Evolutionary conservation across 495 filamentous ascomycete species (phyloP).

Genomic region (Penicillium paradoxum): DNA sequence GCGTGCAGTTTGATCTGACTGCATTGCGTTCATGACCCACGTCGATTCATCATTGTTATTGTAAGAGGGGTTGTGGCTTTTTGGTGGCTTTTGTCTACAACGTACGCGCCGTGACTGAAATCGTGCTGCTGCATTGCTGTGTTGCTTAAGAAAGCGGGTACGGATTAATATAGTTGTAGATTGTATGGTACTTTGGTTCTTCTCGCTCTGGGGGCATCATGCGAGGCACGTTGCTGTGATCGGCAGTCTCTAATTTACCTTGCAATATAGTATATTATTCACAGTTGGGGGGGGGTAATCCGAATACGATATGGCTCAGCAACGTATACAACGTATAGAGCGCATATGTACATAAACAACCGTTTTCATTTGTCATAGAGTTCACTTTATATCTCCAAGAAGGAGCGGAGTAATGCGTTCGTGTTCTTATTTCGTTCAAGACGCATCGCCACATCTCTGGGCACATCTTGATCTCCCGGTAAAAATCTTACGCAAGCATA

Average conservation of each 20-base stretch:
- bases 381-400: no score
- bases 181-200: not conserved
- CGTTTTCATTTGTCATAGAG: not conserved
- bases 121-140: not conserved
- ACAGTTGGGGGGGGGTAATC: not conserved
- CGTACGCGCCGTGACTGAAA: not conserved
- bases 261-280: not conserved
- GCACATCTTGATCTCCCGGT: not conserved
- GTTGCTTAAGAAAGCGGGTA: not conserved
- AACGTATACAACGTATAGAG: no score
- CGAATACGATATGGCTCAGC: not conserved
- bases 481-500: not conserved
- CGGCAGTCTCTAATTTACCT: not conserved
- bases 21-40: not conserved
- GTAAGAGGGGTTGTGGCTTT: constrained; percentile 1
- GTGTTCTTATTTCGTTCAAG: no score
- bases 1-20: not conserved
- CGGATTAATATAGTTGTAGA: no score
- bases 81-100: not conserved
- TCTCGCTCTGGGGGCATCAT: not conserved
- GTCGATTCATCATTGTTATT: not conserved
- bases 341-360: no score
- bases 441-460: not conserved
- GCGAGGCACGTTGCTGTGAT: not conserved
- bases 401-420: no score